Conservation (phyloP, 208 protist genomes). For the Angomonas desouzai region DNA sequence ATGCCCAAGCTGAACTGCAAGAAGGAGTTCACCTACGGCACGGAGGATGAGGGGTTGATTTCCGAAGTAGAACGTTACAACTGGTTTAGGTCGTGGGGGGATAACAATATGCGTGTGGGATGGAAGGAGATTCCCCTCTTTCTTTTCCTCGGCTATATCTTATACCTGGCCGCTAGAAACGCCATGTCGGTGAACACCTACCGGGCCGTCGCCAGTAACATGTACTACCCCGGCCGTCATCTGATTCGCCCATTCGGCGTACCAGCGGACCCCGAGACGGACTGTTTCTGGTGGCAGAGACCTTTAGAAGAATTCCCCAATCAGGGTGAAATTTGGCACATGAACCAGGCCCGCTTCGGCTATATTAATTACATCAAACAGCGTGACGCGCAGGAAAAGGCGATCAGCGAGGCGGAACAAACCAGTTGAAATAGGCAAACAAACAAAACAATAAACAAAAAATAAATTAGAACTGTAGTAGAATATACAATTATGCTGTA, state of each 20-base stretch:
- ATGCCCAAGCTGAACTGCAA: slow-evolving; percentile 80
- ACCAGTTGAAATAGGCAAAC: no score
- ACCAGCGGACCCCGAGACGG: slow-evolving; percentile 70
- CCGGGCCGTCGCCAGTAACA: slow-evolving; percentile 72
- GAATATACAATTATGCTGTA: no score
- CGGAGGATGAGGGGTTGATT: slow-evolving; percentile 74
- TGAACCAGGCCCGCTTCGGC: slow-evolving; percentile 62
- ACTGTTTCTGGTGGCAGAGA: slow-evolving; percentile 79
- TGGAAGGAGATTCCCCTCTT: slow-evolving; percentile 76
- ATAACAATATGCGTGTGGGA: slow-evolving; percentile 81
- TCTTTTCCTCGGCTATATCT: slow-evolving; percentile 40
- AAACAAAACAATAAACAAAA: no score
- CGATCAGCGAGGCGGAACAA: slow-evolving; percentile 40
- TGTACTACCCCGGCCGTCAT: slow-evolving; percentile 76
- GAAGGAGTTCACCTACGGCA: slow-evolving; percentile 83
- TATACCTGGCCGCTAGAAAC: slow-evolving; percentile 64
- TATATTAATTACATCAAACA: slow-evolving; percentile 83
- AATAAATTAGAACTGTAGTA: no score
- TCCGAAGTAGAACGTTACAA: slow-evolving; percentile 85
- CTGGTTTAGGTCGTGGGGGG: slow-evolving; percentile 82
- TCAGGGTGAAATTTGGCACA: slow-evolving; percentile 78
- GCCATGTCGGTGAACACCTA: slow-evolving; percentile 51
- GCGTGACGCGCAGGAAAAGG: slow-evolving; percentile 66
- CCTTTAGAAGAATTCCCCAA: slow-evolving; percentile 88
- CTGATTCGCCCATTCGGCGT: slow-evolving; percentile 75